Percentiles rank a stretch among this genome's conserved stretches.
Conservation (phyloP, 306 rosid species). For the Fragaria vesca region DNA sequence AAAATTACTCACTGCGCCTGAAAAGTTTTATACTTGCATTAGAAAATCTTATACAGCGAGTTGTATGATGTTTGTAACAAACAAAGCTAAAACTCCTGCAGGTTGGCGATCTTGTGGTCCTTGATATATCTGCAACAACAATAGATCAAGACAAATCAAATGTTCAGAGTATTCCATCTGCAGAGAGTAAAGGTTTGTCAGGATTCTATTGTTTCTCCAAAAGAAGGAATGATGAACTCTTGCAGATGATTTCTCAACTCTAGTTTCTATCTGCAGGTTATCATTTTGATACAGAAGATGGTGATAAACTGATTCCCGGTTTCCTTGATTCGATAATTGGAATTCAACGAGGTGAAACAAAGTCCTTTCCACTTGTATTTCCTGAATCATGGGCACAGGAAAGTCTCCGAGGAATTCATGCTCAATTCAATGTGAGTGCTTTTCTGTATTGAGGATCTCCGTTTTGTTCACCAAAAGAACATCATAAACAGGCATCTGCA, state of each 20-base stretch:
- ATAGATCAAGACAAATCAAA: constrained; percentile 66
- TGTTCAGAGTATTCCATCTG: constrained; percentile 71
- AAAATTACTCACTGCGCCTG: neutral
- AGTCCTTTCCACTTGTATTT: constrained; percentile 81
- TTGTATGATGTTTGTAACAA: neutral
- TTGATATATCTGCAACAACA: constrained; percentile 88
- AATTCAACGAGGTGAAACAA: constrained; percentile 69
- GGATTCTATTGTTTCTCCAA: constrained; percentile 15
- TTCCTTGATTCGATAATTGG: constrained; percentile 77
- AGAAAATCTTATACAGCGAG: neutral
- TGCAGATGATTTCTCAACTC: constrained; percentile 29
- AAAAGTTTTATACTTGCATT: neutral
- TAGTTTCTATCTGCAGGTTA: constrained; percentile 51
- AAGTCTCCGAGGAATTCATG: constrained; percentile 72
- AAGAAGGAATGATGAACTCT: neutral
- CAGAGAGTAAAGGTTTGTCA: constrained; percentile 81
- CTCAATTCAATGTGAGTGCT: constrained; percentile 83
- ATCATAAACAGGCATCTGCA: neutral
- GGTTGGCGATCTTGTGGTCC: constrained; percentile 77
- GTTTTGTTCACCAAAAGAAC: neutral
- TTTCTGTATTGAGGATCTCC: neutral
- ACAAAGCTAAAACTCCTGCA: constrained; percentile 36
- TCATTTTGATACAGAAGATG: constrained; percentile 84
- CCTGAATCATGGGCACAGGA: constrained; percentile 94
- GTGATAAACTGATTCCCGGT: constrained; percentile 68